These are phyloP conservation scores for Pulveroboletus sp. DNA, from an alignment of 768 basidiomycete genomes.

Conservation along the genomic window DNA sequence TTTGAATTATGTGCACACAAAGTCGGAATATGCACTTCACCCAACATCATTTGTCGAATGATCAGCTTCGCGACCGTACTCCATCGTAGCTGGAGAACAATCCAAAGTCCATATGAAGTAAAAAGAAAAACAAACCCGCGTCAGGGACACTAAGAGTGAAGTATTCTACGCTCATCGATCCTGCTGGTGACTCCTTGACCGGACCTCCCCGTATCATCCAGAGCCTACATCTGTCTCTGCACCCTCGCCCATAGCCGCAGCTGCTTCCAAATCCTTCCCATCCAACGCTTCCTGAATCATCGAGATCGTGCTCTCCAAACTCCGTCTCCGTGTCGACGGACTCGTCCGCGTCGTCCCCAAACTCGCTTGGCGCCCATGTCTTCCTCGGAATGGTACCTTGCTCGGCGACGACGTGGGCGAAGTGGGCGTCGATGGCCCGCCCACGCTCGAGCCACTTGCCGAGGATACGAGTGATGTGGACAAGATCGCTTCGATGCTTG, in stretches of 20 bases:
- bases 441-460: constrained; percentile 17
- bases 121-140: neutral
- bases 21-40: neutral
- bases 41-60: neutral
- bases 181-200: neutral
- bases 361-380: constrained; percentile 49
- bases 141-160: neutral
- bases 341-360: constrained; percentile 89
- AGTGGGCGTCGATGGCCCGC: constrained; percentile 17
- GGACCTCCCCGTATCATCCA: neutral
- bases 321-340: constrained; percentile 87
- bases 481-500: constrained; percentile 33
- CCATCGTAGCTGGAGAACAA: neutral
- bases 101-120: neutral
- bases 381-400: constrained; percentile 54
- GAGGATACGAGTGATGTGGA: constrained; percentile 23
- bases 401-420: constrained; percentile 46
- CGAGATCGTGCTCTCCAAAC: constrained; percentile 92
- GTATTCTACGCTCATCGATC: neutral
- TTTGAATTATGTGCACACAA: neutral
- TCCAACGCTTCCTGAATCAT: constrained; percentile 93
- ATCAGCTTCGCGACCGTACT: neutral
- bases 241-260: neutral
- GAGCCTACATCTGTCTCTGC: neutral
- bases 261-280: constrained; percentile 47